Conservation (phyloP, 2,329 filamentous ascomycete genomes). For the Mycosphaerella arachidis region DNA sequence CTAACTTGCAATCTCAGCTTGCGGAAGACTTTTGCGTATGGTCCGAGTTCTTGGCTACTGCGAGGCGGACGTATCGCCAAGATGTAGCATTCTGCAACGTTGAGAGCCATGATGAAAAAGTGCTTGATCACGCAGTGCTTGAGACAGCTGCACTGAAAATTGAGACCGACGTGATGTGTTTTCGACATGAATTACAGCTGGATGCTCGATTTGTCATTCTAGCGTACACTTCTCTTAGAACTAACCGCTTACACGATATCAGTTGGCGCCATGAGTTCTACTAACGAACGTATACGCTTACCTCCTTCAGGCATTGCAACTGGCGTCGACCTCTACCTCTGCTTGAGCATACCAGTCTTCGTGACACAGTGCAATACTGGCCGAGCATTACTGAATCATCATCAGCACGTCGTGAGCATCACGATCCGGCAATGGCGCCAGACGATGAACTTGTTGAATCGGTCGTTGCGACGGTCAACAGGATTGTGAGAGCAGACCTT, state of each 20-base stretch:
- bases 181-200: neutral
- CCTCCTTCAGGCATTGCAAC: neutral
- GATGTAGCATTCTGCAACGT: neutral
- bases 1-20: neutral
- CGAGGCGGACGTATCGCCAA: neutral
- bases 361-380: neutral
- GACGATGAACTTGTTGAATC: neutral
- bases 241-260: no score
- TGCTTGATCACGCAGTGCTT: no score
- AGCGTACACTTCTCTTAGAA: neutral
- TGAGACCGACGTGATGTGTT: no score
- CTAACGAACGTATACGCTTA: neutral
- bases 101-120: neutral
- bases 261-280: no score
- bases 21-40: neutral
- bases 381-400: neutral
- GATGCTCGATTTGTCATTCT: neutral
- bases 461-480: neutral
- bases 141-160: no score
- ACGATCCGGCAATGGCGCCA: neutral
- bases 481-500: no score
- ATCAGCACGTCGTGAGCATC: neutral
- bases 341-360: neutral
- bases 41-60: neutral
- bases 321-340: neutral